A percentile compares a stretch with the other conserved stretches of the same genome.
phyloP scores from a whole-genome alignment of 1,284 basidiomycete species.

The Phylloboletellus chloephorus region DNA sequence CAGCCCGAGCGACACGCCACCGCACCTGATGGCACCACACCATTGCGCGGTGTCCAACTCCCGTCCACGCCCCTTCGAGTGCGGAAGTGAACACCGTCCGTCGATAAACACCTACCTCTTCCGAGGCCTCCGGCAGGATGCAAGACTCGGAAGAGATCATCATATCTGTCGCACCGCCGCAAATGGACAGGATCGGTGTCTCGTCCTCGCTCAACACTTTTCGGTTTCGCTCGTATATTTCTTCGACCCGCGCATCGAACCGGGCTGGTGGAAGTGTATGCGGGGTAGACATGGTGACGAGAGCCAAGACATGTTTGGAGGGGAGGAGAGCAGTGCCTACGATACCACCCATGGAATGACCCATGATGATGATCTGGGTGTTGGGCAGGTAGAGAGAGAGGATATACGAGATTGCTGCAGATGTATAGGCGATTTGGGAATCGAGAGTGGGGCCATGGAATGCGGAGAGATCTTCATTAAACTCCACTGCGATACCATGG shows the following conservation, averaged over 20 bases:
- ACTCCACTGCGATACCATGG: constrained; percentile 63
- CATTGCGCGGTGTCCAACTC: constrained; percentile 93
- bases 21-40: constrained; percentile 99
- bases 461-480: constrained; percentile 96
- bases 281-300: constrained; percentile 95
- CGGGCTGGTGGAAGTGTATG: constrained; percentile 86
- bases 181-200: constrained; percentile 78
- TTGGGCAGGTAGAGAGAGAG: constrained; percentile 65
- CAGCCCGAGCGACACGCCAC: constrained; percentile 76
- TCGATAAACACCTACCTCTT: constrained; percentile 37
- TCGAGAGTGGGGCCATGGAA: constrained; percentile 88
- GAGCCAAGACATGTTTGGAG: constrained; percentile 60
- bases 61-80: constrained; percentile 88
- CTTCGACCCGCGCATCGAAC: constrained; percentile 76
- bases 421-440: constrained; percentile 77
- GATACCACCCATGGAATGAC: constrained; percentile 98
- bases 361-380: constrained; percentile 73
- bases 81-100: constrained; percentile 83
- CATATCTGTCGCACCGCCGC: constrained; percentile 88
- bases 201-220: constrained; percentile 35
- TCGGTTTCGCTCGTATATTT: constrained; percentile 55
- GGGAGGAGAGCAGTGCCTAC: constrained; percentile 76
- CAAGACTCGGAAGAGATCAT: constrained; percentile 93
- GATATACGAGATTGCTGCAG: constrained; percentile 71
- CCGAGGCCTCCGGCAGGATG: constrained; percentile 44